A percentile compares a stretch with the other conserved stretches of the same genome.
These are phyloP conservation scores for Ceratocystis alfenasii DNA, from an alignment of 2,329 filamentous ascomycete species.

Conservation along the genomic window DNA sequence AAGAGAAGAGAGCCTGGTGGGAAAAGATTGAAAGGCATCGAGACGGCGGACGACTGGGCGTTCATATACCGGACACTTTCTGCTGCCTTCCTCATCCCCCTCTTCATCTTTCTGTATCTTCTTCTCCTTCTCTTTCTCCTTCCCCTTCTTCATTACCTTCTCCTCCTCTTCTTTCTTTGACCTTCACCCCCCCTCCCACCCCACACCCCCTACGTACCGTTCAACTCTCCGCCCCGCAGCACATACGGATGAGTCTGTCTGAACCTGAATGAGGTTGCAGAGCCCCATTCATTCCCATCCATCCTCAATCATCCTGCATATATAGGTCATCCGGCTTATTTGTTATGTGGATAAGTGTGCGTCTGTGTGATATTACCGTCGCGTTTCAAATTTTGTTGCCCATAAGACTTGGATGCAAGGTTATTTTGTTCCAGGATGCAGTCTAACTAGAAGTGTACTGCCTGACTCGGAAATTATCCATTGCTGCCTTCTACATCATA, in stretches of 20 bases:
- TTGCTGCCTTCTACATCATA: neutral
- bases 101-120: neutral
- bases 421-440: neutral
- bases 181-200: neutral
- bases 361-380: neutral
- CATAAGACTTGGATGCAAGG: neutral
- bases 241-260: neutral
- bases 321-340: neutral
- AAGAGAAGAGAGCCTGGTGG: neutral
- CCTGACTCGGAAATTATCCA: neutral
- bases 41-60: neutral
- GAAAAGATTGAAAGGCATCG: neutral
- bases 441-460: neutral
- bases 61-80: neutral
- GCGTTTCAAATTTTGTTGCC: neutral
- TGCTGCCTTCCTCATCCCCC: neutral
- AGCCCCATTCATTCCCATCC: neutral
- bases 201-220: neutral
- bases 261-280: too few relatives aligned
- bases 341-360: neutral
- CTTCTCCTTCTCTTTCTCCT: neutral
- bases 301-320: neutral
- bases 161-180: neutral
- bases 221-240: neutral
- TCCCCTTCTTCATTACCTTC: neutral